phyloP scores from a whole-genome alignment of 1,139 yeast species.

The Debaryomycetaceae sp. region DNA sequence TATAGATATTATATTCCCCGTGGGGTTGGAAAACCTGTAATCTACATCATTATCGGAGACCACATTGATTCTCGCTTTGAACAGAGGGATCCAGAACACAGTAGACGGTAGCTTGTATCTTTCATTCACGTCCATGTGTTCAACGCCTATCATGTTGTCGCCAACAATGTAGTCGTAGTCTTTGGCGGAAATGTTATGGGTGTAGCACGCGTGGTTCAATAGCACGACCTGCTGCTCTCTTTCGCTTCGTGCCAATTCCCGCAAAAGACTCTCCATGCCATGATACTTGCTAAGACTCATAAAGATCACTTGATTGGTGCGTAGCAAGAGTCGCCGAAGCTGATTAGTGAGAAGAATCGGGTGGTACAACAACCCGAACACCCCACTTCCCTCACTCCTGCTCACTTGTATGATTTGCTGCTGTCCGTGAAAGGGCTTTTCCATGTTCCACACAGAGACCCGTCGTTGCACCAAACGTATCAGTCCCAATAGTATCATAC shows the following conservation, averaged over 20 bases:
- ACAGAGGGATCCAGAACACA: slow-evolving; percentile 20
- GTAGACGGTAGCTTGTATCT: slow-evolving; percentile 5
- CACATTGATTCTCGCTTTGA: slow-evolving; percentile 7
- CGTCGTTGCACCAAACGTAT: background rate
- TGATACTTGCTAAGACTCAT: background rate
- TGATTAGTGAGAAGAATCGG: slow-evolving; percentile 10
- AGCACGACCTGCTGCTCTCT: slow-evolving; percentile 2
- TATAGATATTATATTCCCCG: background rate
- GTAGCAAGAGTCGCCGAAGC: slow-evolving; percentile 6
- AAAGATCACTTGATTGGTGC: slow-evolving; percentile 8
- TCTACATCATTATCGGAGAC: background rate
- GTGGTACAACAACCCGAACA: slow-evolving; percentile 13
- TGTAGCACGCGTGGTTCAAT: background rate
- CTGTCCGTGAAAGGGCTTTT: slow-evolving; percentile 5
- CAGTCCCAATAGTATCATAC: slow-evolving; percentile 1
- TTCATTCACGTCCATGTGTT: background rate
- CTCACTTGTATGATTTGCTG: slow-evolving; percentile 1
- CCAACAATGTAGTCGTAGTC: slow-evolving; percentile 7
- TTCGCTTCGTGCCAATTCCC: background rate
- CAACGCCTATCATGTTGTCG: slow-evolving; percentile 9
- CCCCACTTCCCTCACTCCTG: background rate
- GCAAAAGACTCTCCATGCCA: background rate
- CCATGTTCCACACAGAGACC: slow-evolving; percentile 3
- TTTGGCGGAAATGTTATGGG: background rate
- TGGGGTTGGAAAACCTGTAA: background rate